These are phyloP conservation scores for Puya raimondii DNA, from an alignment of 176 grass and related monocot species.

Conservation along the genomic window DNA sequence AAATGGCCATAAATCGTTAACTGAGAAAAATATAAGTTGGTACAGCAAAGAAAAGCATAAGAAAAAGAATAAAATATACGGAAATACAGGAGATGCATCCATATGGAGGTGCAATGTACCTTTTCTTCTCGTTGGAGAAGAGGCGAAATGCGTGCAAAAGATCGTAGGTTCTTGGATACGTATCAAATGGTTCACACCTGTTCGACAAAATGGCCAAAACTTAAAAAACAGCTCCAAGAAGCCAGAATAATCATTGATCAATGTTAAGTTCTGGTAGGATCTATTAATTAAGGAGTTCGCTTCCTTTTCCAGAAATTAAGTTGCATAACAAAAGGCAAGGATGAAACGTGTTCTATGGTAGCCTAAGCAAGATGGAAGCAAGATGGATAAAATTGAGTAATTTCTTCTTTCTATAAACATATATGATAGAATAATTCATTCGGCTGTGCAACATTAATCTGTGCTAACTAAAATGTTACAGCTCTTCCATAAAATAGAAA, in stretches of 20 bases:
- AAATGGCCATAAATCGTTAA: too few relatives aligned
- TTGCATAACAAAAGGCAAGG: neutral
- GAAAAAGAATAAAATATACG: neutral
- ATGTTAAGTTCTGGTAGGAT: too few relatives aligned
- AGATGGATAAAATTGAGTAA: neutral
- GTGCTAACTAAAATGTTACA: neutral
- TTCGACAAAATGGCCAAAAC: neutral
- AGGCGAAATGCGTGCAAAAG: constrained; percentile 70
- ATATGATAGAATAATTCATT: neutral
- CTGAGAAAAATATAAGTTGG: too few relatives aligned
- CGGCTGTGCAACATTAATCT: neutral
- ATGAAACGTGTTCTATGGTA: neutral
- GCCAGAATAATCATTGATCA: too few relatives aligned
- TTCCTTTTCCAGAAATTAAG: neutral
- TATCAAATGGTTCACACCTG: constrained; percentile 97
- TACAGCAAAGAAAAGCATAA: neutral
- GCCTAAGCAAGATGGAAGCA: neutral
- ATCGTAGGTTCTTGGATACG: constrained; percentile 94
- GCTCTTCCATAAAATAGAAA: neutral
- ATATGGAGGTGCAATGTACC: constrained; percentile 24
- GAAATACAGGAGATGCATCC: neutral
- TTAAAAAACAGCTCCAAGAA: too few relatives aligned
- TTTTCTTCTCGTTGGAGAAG: constrained; percentile 79
- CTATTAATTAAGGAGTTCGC: too few relatives aligned
- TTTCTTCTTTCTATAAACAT: neutral